Conservation (phyloP, 441 rosid genomes). For the Gossypium davidsonii region DNA sequence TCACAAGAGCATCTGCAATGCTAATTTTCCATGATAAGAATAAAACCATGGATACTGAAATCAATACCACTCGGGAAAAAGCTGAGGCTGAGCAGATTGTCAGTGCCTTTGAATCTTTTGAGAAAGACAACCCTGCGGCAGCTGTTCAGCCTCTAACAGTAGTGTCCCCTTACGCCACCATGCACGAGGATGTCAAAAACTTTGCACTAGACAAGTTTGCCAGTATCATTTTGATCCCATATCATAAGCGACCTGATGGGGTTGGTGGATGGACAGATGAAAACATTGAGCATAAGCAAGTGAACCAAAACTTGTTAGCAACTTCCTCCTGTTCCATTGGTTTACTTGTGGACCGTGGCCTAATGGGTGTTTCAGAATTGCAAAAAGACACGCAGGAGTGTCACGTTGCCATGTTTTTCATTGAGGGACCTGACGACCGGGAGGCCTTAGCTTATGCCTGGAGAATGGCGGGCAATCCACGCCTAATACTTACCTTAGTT, state of each 20-base stretch:
- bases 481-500: constrained; percentile 29
- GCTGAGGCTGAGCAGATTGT: constrained; percentile 37
- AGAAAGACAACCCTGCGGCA: constrained; percentile 16
- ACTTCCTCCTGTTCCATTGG: constrained; percentile 43
- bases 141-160: constrained; percentile 39
- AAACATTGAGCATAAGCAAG: constrained; percentile 24
- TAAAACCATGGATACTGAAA: background rate
- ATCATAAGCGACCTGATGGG: constrained; percentile 31
- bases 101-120: constrained; percentile 25
- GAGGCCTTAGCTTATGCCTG: constrained; percentile 57
- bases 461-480: constrained; percentile 36
- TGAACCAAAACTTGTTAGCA: constrained; percentile 34
- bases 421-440: constrained; percentile 42
- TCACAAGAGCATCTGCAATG: constrained; percentile 49
- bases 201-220: constrained; percentile 37
- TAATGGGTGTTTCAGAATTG: background rate
- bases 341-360: constrained; percentile 47
- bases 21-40: constrained; percentile 42
- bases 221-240: constrained; percentile 36
- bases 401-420: constrained; percentile 33
- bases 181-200: constrained; percentile 46
- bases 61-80: constrained; percentile 9
- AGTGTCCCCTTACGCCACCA: constrained; percentile 44
- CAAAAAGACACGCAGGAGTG: background rate
- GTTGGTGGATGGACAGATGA: constrained; percentile 27